Evolutionary conservation across 495 filamentous ascomycete genomes (phyloP), one percentile per base, ranked within the genome.

Genomic region (Penicillium malachiteum): DNA sequence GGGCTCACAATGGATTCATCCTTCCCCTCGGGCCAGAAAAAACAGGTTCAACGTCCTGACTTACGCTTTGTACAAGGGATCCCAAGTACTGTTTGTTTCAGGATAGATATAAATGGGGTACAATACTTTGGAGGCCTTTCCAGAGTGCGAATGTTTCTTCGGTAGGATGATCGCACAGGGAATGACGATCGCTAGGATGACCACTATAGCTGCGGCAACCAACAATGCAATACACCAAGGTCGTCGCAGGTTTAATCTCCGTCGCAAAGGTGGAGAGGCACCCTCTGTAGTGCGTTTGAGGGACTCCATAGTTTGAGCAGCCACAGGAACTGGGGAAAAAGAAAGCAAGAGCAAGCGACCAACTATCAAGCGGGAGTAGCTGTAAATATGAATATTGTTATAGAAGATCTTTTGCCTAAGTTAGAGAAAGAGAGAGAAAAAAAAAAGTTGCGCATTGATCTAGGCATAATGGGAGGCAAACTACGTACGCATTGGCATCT

Each of bases 41-140:
- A 18, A 18, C 17, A 31, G 34, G 34, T 9, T 9, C 34, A 37
- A 7, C 2, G 34, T 10, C 12, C 12, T 9, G n/a, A 49, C 46
- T 49, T 38, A 49, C 46, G 46, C 46, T 16, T 49, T 8, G 35
- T 49, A 49, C 14, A 49, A 37, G 1, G 46, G 46, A 21, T 49
- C 46, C 46, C 46, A 49, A 17, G 46, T 49, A 7, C n/a, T 49
- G 46, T 49, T 49, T 5, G 46, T 49, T 21, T 37, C 33, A 18
- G 46, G 46, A 49, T 49, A 49, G 46, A 49, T 17, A 16, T 49
- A 49, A 7, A 38, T 32, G 3, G 46, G 46, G 17, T 17, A 49
- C 5, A 49, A n/a, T 32, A 49, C 46, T 21, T 35, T 49, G 14
- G 46, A 35, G 14, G 46, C 46, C 7, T 49, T 49, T 4, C 31